phyloP scores from a whole-genome alignment of 1,284 basidiomycete genomes.

The Cryptococcus deneoformans region DNA sequence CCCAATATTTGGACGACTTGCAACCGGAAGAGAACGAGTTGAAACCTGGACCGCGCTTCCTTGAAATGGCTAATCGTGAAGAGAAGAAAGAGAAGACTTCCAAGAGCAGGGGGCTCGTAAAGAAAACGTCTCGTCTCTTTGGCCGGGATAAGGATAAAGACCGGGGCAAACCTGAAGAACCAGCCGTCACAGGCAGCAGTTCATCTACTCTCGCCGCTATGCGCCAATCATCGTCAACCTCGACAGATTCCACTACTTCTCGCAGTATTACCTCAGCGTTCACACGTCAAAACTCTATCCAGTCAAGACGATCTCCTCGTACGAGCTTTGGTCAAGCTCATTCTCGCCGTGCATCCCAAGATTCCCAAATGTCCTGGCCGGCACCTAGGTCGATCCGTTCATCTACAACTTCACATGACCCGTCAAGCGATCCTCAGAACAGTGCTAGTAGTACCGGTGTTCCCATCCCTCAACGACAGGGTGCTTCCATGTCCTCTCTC shows the following conservation, averaged over 20 bases:
- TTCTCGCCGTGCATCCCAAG: conserved; percentile 26
- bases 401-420: conserved; percentile 10
- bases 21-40: neutral
- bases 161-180: neutral
- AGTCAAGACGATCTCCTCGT: conserved; percentile 15
- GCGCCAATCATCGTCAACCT: conserved; percentile 38
- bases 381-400: conserved; percentile 17
- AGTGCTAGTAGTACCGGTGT: conserved; percentile 16
- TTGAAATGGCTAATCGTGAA: conserved; percentile 19
- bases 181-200: conserved; percentile 8
- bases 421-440: neutral
- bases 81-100: conserved; percentile 24
- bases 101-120: conserved; percentile 34
- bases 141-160: conserved; percentile 23
- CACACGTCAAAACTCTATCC: conserved; percentile 14
- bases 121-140: conserved; percentile 46
- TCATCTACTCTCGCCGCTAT: conserved; percentile 17
- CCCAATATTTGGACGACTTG: neutral
- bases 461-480: conserved; percentile 28
- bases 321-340: conserved; percentile 11
- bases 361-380: conserved; percentile 31
- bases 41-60: conserved; percentile 4
- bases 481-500: conserved; percentile 33
- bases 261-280: conserved; percentile 14
- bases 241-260: conserved; percentile 19